Conservation (phyloP, 75 land plant genomes). For the Picea glauca region DNA sequence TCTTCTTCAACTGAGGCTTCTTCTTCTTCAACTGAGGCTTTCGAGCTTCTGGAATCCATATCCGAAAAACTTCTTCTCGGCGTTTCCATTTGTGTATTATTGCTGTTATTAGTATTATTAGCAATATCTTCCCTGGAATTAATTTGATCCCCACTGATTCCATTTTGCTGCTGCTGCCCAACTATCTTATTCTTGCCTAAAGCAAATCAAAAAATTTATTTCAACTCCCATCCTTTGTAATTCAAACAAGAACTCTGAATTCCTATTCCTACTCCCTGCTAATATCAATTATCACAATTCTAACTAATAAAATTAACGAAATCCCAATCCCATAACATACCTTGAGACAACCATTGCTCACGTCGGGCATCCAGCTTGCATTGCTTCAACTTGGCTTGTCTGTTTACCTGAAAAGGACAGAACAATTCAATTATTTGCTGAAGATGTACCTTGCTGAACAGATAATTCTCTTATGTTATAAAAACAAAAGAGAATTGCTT, state of each 20-base stretch:
- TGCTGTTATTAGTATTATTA: neutral
- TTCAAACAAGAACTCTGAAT: neutral
- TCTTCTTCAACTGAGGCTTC: constrained; percentile 12
- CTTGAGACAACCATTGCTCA: constrained; percentile 96
- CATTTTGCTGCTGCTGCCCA: constrained; percentile 20
- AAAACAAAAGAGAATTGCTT: neutral
- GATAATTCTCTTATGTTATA: neutral
- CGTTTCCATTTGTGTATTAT: constrained; percentile 1
- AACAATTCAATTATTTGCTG: neutral
- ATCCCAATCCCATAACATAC: constrained; percentile 23
- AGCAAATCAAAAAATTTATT: neutral
- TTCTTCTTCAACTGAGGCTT: constrained; percentile 10
- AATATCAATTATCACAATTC: neutral
- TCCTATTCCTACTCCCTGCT: neutral
- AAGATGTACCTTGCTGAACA: neutral
- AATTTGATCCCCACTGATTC: neutral
- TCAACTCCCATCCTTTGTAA: neutral
- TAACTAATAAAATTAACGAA: neutral
- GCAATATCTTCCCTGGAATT: neutral
- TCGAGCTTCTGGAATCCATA: constrained; percentile 12
- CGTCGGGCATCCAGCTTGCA: constrained; percentile 92
- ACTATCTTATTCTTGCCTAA: constrained; percentile 11
- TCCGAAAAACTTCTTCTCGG: constrained; percentile 10
- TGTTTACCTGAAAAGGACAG: constrained; percentile 47
- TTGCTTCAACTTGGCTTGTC: constrained; percentile 92